A percentile compares a stretch with the other conserved stretches of the same genome.
These are phyloP conservation scores for Amanita rubescens DNA, from an alignment of 768 basidiomycete species.

Conservation along the genomic window DNA sequence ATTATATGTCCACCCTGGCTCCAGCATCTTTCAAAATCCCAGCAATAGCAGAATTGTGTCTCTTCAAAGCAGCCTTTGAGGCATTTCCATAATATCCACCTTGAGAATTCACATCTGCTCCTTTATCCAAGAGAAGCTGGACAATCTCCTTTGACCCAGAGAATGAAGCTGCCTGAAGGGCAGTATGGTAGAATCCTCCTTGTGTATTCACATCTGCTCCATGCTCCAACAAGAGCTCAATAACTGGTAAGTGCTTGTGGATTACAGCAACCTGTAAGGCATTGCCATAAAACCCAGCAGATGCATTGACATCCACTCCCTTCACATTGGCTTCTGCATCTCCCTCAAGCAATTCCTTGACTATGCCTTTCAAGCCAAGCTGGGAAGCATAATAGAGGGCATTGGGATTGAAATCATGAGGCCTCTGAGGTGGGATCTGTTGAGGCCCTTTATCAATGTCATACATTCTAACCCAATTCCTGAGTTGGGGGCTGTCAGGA, in stretches of 20 bases:
- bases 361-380: background rate
- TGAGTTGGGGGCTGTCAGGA: background rate
- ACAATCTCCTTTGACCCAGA: background rate
- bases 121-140: background rate
- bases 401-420: background rate
- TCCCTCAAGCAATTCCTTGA: background rate
- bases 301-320: background rate
- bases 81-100: slow-evolving; percentile 3
- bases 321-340: background rate
- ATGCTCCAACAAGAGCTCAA: background rate
- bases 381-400: slow-evolving; percentile 1
- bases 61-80: background rate
- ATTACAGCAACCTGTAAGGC: background rate
- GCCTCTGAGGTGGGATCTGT: background rate
- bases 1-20: too few species aligned
- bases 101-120: slow-evolving; percentile 1
- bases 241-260: background rate
- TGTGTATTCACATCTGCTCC: slow-evolving; percentile 2
- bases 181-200: background rate
- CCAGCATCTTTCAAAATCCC: background rate
- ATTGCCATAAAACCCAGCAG: background rate
- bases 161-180: slow-evolving; percentile 1
- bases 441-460: slow-evolving; percentile 1
- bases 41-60: background rate
- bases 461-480: background rate